Conservation (phyloP, 768 basidiomycete species). For the Albatrellus ellisii region DNA sequence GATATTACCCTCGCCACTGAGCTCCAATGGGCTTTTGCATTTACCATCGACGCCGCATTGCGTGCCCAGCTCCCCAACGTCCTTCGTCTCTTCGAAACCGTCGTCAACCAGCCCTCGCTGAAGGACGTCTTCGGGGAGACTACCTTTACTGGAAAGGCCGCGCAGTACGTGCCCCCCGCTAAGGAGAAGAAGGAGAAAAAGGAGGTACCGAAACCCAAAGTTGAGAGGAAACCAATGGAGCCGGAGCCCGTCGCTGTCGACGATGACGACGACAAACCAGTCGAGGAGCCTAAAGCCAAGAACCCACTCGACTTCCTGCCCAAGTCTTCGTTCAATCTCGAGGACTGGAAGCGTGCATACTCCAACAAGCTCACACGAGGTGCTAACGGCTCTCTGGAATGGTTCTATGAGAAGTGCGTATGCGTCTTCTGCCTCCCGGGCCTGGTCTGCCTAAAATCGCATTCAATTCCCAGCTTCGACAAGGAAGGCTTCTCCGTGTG, state of each 20-base stretch:
- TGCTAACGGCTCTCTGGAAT: conserved; percentile 70
- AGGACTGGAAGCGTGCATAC: conserved; percentile 97
- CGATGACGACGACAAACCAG: conserved; percentile 66
- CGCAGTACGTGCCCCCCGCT: conserved; percentile 56
- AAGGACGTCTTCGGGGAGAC: conserved; percentile 51
- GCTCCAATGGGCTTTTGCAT: conserved; percentile 38
- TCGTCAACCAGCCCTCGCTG: conserved; percentile 73
- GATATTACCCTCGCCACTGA: conserved; percentile 61
- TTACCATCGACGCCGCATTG: conserved; percentile 49
- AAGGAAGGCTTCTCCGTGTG: conserved; percentile 80
- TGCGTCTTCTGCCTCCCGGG: not conserved
- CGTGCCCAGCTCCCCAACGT: conserved; percentile 64
- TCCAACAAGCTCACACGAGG: conserved; percentile 97
- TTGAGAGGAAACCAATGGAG: conserved; percentile 51
- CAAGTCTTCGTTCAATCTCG: conserved; percentile 77
- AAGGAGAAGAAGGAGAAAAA: conserved; percentile 29
- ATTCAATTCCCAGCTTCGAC: conserved; percentile 50
- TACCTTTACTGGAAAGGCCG: conserved; percentile 52
- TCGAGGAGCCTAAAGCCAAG: conserved; percentile 77
- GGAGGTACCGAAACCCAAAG: conserved; percentile 29
- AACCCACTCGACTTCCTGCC: conserved; percentile 91
- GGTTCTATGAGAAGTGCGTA: conserved; percentile 91
- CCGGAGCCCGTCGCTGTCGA: conserved; percentile 35
- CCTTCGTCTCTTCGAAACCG: conserved; percentile 76
- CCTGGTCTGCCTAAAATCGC: not conserved